These are phyloP conservation scores for Mycena albidolilacea DNA, from an alignment of 768 basidiomycete species.

Conservation along the genomic window DNA sequence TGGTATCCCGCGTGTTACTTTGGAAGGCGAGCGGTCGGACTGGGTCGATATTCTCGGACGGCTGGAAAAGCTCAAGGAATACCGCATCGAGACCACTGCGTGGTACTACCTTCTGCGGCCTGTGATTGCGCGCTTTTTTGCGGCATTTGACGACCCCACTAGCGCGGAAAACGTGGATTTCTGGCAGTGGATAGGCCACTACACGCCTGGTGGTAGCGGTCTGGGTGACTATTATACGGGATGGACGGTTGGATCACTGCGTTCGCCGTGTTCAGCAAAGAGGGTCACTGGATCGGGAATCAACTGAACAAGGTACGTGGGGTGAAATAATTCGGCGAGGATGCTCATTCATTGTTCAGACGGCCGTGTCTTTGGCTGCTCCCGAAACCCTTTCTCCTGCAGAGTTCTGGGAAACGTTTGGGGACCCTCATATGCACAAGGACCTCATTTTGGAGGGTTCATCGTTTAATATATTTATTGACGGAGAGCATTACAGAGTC, in stretches of 20 bases:
- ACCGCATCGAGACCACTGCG: slow-evolving; percentile 49
- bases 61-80: slow-evolving; percentile 55
- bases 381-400: slow-evolving; percentile 1
- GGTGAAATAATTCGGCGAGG: neutral
- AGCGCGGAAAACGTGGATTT: slow-evolving; percentile 19
- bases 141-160: slow-evolving; percentile 48
- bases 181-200: too few relatives aligned
- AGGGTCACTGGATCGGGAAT: slow-evolving; percentile 37
- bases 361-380: neutral
- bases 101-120: slow-evolving; percentile 60
- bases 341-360: neutral
- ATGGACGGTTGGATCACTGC: slow-evolving; percentile 42
- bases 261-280: slow-evolving; percentile 35
- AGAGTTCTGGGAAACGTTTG: slow-evolving; percentile 8
- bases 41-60: slow-evolving; percentile 54
- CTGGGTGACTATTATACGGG: slow-evolving; percentile 26
- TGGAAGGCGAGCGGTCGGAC: slow-evolving; percentile 58
- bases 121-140: slow-evolving; percentile 53
- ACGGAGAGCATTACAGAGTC: too few relatives aligned
- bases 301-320: slow-evolving; percentile 1
- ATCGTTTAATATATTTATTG: too few relatives aligned
- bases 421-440: neutral
- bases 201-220: slow-evolving; percentile 23
- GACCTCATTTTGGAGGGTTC: slow-evolving; percentile 29
- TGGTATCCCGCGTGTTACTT: slow-evolving; percentile 55